phyloP scores from a whole-genome alignment of 345 rosid genomes.

The Eucalyptus erythrocorys region DNA sequence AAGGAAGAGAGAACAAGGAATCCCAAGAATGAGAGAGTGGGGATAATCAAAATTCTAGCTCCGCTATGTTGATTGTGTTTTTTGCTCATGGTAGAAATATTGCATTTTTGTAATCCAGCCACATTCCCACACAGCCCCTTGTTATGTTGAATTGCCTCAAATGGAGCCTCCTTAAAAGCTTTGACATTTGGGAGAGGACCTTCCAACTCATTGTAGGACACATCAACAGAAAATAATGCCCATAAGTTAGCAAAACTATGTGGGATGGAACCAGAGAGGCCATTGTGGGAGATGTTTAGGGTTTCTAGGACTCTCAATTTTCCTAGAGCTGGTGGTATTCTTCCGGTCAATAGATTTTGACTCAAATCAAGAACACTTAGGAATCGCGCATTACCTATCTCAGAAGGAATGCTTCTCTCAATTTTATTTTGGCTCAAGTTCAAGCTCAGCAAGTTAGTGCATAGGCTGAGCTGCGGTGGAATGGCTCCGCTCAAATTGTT shows the following conservation, averaged over 20 bases:
- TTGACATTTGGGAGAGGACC: no score
- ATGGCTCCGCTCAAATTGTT: neutral
- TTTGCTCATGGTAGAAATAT: no score
- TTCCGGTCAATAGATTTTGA: neutral
- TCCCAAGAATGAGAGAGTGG: no score
- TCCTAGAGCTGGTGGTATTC: neutral
- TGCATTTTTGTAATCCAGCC: neutral
- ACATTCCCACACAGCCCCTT: constrained; percentile 1
- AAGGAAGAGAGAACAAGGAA: no score
- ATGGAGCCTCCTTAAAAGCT: neutral
- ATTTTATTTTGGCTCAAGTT: neutral
- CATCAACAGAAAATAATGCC: neutral
- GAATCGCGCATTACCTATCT: neutral
- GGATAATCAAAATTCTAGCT: no score
- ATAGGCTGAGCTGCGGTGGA: neutral
- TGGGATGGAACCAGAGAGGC: constrained; percentile 5
- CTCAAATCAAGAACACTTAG: constrained; percentile 3
- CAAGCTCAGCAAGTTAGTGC: neutral
- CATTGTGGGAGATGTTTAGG: constrained; percentile 8
- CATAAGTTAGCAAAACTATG: neutral
- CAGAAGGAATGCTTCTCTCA: neutral
- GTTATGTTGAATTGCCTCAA: neutral
- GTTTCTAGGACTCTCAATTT: neutral
- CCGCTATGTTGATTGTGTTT: no score
- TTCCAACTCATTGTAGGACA: neutral